A percentile compares a stretch with the other conserved stretches of the same genome.
These are phyloP conservation scores for Cetradonia linearis DNA, from an alignment of 495 filamentous ascomycete genomes.

Conservation along the genomic window DNA sequence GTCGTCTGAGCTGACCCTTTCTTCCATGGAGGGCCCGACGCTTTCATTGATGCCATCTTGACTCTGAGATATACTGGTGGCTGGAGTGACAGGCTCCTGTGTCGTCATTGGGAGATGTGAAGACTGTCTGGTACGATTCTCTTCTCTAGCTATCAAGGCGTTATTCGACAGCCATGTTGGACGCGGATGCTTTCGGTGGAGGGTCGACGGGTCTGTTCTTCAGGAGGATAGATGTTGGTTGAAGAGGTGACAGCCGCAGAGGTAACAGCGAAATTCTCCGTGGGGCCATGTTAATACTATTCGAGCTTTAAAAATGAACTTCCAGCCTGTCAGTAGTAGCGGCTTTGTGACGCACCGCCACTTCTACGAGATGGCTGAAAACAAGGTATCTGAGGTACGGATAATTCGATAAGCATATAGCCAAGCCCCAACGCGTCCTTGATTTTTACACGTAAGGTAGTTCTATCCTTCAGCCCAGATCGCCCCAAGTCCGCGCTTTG, in stretches of 20 bases:
- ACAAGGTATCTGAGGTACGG: background rate
- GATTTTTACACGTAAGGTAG: background rate
- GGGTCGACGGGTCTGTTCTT: background rate
- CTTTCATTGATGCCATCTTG: background rate
- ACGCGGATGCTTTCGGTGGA: background rate
- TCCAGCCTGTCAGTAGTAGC: background rate
- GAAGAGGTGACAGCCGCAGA: background rate
- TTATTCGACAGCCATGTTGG: background rate
- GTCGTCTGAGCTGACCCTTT: slow-evolving; percentile 4
- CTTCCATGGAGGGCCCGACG: background rate
- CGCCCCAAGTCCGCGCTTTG: background rate
- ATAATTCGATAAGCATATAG: too few relatives aligned
- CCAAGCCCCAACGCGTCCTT: background rate
- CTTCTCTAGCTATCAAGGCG: too few relatives aligned
- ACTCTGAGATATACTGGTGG: slow-evolving; percentile 2
- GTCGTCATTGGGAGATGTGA: background rate
- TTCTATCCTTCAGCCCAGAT: background rate
- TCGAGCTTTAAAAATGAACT: background rate
- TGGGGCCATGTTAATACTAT: background rate
- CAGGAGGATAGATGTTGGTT: background rate
- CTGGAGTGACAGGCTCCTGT: background rate
- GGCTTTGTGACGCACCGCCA: background rate
- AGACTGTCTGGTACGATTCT: background rate
- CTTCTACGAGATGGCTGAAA: background rate
- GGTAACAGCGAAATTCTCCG: background rate